Evolutionary conservation across 2,329 filamentous ascomycete species (phyloP).

Genomic region (Aspergillus ruber): DNA sequence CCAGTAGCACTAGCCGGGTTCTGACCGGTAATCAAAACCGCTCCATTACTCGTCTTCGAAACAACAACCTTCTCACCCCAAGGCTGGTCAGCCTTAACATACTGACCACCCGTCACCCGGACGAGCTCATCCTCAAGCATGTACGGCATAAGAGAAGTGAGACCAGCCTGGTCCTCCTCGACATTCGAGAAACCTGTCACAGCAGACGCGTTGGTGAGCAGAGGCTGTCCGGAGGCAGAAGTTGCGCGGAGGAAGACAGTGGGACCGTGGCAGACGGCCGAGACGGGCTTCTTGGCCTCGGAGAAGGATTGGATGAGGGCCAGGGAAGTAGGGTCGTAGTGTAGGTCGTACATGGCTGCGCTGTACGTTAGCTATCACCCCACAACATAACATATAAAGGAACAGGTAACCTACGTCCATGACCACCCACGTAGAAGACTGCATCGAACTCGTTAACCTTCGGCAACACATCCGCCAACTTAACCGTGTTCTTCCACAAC

Average conservation of each 20-base stretch:
- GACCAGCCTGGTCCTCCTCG: slow-evolving; percentile 38
- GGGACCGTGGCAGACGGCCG: slow-evolving; percentile 46
- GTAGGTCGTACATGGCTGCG: slow-evolving; percentile 47
- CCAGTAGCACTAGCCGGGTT: slow-evolving; percentile 41
- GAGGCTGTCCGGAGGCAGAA: slow-evolving; percentile 33
- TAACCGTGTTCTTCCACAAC: slow-evolving; percentile 59
- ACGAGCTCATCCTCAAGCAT: slow-evolving; percentile 38
- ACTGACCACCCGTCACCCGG: slow-evolving; percentile 34
- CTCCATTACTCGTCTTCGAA: slow-evolving; percentile 19
- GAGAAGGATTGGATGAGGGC: slow-evolving; percentile 44
- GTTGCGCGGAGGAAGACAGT: slow-evolving; percentile 41
- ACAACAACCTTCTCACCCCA: slow-evolving; percentile 42
- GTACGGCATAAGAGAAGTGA: slow-evolving; percentile 38
- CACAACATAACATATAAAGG: background rate
- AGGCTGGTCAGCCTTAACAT: slow-evolving; percentile 39
- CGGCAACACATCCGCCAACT: slow-evolving; percentile 52
- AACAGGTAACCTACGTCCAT: slow-evolving; percentile 43
- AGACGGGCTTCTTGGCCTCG: slow-evolving; percentile 43
- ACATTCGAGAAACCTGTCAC: slow-evolving; percentile 44
- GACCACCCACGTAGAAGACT: slow-evolving; percentile 54
- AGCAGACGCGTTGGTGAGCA: slow-evolving; percentile 36
- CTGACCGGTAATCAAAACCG: slow-evolving; percentile 42
- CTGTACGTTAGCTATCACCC: background rate
- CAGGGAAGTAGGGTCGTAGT: slow-evolving; percentile 35
- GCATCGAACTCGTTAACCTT: slow-evolving; percentile 58